Evolutionary conservation across 2,329 filamentous ascomycete genomes (phyloP).

Genomic region (Myriangium duriaei): DNA sequence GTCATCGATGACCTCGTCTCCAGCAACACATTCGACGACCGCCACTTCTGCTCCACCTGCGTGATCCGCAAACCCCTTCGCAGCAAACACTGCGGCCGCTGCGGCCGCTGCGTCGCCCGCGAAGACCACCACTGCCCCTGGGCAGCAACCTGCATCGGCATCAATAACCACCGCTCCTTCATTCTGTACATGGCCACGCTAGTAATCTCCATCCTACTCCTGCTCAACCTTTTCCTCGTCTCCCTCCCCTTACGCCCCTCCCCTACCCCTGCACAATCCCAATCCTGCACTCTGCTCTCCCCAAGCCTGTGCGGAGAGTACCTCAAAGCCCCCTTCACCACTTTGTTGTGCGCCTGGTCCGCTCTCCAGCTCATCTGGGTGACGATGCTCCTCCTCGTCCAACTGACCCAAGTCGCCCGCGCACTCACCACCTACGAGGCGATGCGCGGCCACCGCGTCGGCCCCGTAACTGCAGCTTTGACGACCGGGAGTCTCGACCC

Average conservation of each 20-base stretch:
- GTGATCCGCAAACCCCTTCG: constrained; percentile 88
- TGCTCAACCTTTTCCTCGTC: constrained; percentile 59
- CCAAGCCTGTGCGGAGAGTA: constrained; percentile 61
- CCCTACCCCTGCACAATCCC: constrained; percentile 27
- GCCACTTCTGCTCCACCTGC: constrained; percentile 86
- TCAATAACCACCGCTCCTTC: constrained; percentile 95
- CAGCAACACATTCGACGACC: constrained; percentile 81
- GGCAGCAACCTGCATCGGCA: constrained; percentile 91
- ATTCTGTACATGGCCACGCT: constrained; percentile 76
- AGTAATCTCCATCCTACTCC: constrained; percentile 59
- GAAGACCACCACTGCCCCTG: constrained; percentile 98
- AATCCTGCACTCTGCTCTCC: constrained; percentile 62
- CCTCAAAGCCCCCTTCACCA: constrained; percentile 71
- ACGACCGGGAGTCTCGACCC: constrained; percentile 59
- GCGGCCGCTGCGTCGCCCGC: constrained; percentile 84
- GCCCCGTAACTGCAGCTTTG: constrained; percentile 59
- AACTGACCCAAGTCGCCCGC: constrained; percentile 80
- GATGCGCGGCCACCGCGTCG: constrained; percentile 62
- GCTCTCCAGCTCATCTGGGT: constrained; percentile 86
- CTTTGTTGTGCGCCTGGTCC: constrained; percentile 68
- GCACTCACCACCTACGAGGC: constrained; percentile 95
- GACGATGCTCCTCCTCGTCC: constrained; percentile 89
- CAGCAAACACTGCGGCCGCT: constrained; percentile 91
- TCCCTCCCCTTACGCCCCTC: constrained; percentile 53
- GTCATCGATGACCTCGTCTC: constrained; percentile 78